Conservation (phyloP, 306 rosid species). For the Trifolium fragiferum region DNA sequence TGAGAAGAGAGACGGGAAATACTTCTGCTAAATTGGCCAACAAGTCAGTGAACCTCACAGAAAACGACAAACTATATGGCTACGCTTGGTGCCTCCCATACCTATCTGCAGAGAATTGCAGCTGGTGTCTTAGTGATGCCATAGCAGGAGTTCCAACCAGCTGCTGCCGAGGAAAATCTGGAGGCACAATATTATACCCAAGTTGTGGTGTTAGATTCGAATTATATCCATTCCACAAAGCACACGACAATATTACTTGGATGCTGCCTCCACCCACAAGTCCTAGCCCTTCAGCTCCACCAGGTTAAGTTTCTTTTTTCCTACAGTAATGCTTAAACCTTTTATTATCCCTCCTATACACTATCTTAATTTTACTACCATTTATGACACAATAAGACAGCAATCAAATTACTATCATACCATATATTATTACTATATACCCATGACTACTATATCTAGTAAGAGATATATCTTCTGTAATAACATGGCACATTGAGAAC, state of each 20-base stretch:
- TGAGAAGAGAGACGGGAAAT: background rate
- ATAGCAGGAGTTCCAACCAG: conserved; percentile 3
- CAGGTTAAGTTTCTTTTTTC: conserved; percentile 29
- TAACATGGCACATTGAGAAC: background rate
- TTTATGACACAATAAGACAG: background rate
- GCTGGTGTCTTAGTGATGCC: conserved; percentile 11
- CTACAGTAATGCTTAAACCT: conserved; percentile 24
- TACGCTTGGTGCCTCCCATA: background rate
- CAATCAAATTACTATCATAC: background rate
- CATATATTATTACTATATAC: background rate
- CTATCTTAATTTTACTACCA: background rate
- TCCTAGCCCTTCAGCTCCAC: conserved; percentile 20
- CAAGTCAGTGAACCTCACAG: conserved; percentile 1
- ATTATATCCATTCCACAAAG: conserved; percentile 1
- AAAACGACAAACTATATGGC: conserved; percentile 5
- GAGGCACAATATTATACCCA: background rate
- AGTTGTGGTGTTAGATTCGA: conserved; percentile 6
- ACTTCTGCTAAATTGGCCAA: background rate
- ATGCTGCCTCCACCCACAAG: background rate
- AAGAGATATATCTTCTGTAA: background rate
- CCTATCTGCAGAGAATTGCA: conserved; percentile 7
- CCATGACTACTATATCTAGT: background rate
- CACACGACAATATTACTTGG: background rate
- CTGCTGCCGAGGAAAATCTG: conserved; percentile 24
- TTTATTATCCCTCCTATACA: background rate